Conservation (phyloP, 805 yeast genomes). For the Candida tallmaniae region DNA sequence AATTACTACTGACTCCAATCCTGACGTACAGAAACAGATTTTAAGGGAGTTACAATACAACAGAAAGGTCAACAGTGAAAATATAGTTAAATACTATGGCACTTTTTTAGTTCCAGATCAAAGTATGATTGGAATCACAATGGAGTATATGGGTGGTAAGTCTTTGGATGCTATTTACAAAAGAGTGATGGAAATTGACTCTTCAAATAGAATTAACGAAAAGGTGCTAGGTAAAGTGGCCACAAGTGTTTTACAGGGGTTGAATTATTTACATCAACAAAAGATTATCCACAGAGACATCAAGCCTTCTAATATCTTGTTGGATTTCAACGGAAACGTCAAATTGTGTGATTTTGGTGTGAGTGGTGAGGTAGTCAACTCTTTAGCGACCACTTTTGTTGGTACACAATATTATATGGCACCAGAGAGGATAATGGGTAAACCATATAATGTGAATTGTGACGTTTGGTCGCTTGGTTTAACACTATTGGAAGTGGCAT, state of each 20-base stretch:
- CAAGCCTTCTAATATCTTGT: slow-evolving; percentile 87
- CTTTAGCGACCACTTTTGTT: slow-evolving; percentile 92
- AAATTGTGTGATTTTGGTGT: slow-evolving; percentile 97
- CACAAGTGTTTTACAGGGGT: slow-evolving; percentile 76
- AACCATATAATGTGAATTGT: slow-evolving; percentile 89
- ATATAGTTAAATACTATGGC: slow-evolving; percentile 89
- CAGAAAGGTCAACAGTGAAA: slow-evolving; percentile 73
- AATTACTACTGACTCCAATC: slow-evolving; percentile 71
- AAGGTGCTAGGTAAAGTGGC: slow-evolving; percentile 89
- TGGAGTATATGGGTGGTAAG: slow-evolving; percentile 96
- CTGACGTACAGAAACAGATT: slow-evolving; percentile 85
- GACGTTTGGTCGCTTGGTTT: slow-evolving; percentile 97
- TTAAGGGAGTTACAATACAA: slow-evolving; percentile 88
- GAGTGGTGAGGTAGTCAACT: slow-evolving; percentile 93
- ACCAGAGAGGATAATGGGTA: slow-evolving; percentile 94
- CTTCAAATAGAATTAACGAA: slow-evolving; percentile 86
- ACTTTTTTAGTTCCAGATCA: slow-evolving; percentile 75
- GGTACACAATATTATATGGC: slow-evolving; percentile 99
- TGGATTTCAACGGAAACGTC: slow-evolving; percentile 74
- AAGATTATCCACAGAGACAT: slow-evolving; percentile 92
- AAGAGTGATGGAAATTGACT: slow-evolving; percentile 54
- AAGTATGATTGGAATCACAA: slow-evolving; percentile 85
- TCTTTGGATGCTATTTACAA: slow-evolving; percentile 90
- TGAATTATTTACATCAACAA: slow-evolving; percentile 82
- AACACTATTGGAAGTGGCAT: slow-evolving; percentile 78